Evolutionary conservation across 805 yeast species (phyloP).

Genomic region (Yamadazyma insecticola): DNA sequence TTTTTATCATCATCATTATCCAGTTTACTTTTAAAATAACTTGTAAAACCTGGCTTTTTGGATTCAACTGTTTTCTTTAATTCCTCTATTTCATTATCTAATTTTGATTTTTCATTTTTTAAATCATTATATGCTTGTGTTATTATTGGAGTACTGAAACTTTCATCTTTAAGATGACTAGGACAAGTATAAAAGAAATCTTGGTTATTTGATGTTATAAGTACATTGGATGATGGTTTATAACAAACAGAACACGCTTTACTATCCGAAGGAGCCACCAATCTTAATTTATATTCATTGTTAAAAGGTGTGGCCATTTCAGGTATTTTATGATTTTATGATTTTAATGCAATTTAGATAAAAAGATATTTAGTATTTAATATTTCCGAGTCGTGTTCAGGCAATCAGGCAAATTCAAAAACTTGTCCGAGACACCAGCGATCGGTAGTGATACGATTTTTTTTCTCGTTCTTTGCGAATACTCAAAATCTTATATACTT

Average conservation of each 20-base stretch:
- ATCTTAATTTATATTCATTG: constrained; percentile 39
- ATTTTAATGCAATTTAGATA: no score
- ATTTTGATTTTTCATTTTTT: constrained; percentile 14
- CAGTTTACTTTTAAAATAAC: no score
- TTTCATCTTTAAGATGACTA: constrained; percentile 42
- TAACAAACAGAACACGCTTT: constrained; percentile 49
- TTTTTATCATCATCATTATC: constrained; percentile 15
- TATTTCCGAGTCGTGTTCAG: no score
- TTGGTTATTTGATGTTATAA: constrained; percentile 40
- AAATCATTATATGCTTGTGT: constrained; percentile 30
- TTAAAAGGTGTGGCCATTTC: constrained; percentile 16
- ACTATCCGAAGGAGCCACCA: constrained; percentile 37
- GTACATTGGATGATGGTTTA: constrained; percentile 43
- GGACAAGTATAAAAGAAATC: constrained; percentile 54
- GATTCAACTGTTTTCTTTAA: constrained; percentile 20
- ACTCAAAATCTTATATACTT: no score
- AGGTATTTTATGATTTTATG: no score
- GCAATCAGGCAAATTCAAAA: no score
- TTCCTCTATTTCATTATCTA: constrained; percentile 15
- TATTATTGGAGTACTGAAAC: constrained; percentile 40
- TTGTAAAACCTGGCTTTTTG: constrained; percentile 16
- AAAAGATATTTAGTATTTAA: no score
- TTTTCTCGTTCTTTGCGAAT: no score
- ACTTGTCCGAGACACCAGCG: no score
- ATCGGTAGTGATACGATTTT: no score